Base-by-base conservation (phyloP, 2,329 filamentous ascomycete genomes). In the Colletotrichum cereale region DNA sequence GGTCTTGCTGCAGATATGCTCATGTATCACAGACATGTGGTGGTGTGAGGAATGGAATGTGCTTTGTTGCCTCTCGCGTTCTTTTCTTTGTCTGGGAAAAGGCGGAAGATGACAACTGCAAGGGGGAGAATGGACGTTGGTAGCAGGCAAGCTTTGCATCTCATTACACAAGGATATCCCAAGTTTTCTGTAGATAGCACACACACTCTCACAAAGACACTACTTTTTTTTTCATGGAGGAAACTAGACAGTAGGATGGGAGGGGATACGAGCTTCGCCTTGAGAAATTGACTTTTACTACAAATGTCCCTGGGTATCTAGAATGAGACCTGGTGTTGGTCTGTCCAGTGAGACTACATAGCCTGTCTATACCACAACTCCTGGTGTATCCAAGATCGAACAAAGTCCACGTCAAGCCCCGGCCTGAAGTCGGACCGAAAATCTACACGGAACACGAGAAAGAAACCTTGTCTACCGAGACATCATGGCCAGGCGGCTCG, bases 401-500 rank as follows among this genome's bases (percentile, higher is more conserved):
- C 40, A 14, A 14, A 21, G 40, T 31, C 56, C 21, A 47, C 21
- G 24, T 48, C 42, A n/a, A 26, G 31, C 53, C 53, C 53, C 2
- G 34, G 5, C 21, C 53, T 12, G 11, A 38, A 24, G 31, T 16
- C 5, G n/a, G 31, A n/a, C 16, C 29, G 21, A 5, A 56, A 38
- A 56, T 56, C 31, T 38, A 6, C 34, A 38, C 21, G 18, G 16
- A 2, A 24, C 24, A 16, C n/a, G 21, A 38, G 21, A 7, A 8
- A 36, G 34, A n/a, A 24, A 38, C 21, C 5, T 21, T 5, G 34
- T 57, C 58, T 64, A 67, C 58, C 64, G 64, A 60, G 67, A 62
- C 56, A 80, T 78, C 73, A 74, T 74, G 14, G 74, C 84, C 67
- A 85, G 79, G 36, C 87, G 84, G 73, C 87, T 89, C 4, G 88